These are phyloP conservation scores for Colletotrichum kahawae DNA, from an alignment of 2,329 filamentous ascomycete species.

Conservation along the genomic window DNA sequence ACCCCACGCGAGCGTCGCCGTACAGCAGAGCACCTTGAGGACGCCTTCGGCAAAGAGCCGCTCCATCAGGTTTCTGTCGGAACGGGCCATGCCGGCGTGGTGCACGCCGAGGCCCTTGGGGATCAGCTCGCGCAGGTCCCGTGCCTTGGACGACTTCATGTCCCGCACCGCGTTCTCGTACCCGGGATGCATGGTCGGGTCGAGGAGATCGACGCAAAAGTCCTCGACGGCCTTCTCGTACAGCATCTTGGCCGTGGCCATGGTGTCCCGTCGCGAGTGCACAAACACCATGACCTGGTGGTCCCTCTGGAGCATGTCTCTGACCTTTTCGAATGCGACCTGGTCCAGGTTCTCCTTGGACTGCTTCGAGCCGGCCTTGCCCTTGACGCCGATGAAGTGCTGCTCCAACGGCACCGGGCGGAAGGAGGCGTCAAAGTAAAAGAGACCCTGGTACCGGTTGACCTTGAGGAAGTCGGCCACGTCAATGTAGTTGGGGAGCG, in stretches of 20 bases:
- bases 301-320: conserved; percentile 87
- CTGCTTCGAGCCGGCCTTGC: conserved; percentile 80
- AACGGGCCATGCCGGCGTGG: conserved; percentile 94
- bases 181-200: conserved; percentile 76
- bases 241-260: conserved; percentile 84
- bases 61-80: conserved; percentile 95
- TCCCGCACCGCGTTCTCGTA: conserved; percentile 83
- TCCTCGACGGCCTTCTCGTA: conserved; percentile 87
- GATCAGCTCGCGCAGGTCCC: conserved; percentile 87
- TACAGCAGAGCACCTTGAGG: conserved; percentile 98
- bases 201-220: conserved; percentile 80
- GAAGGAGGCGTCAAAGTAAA: conserved; percentile 97
- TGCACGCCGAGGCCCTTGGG: conserved; percentile 93
- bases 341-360: conserved; percentile 89
- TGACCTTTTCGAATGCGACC: conserved; percentile 91
- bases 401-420: conserved; percentile 95
- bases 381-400: conserved; percentile 95
- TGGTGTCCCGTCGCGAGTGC: conserved; percentile 93
- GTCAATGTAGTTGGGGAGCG: conserved; percentile 94
- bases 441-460: conserved; percentile 88
- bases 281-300: conserved; percentile 99
- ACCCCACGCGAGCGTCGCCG: conserved; percentile 96
- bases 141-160: conserved; percentile 83
- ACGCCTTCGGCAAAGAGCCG: conserved; percentile 88
- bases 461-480: conserved; percentile 97